Percentiles rank a stretch among this genome's conserved stretches.
Evolutionary conservation across 106 monocot genomes (phyloP).

Genomic region (Iris macrosiphon): DNA sequence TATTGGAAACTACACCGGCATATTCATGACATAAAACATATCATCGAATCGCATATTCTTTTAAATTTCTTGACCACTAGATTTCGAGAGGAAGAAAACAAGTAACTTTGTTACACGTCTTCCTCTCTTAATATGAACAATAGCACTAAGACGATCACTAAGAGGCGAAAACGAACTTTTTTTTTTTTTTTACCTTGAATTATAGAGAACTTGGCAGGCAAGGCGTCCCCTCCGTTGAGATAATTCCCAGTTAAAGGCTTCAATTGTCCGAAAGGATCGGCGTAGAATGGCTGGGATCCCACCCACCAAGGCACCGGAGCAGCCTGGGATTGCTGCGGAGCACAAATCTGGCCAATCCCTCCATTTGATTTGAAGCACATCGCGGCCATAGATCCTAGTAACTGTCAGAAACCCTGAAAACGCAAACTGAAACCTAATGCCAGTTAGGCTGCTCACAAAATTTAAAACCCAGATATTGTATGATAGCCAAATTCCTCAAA

Average conservation of each 20-base stretch:
- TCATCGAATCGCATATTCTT: too few relatives aligned
- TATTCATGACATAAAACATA: too few relatives aligned
- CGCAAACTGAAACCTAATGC: not conserved
- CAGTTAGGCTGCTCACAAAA: not conserved
- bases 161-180: too few relatives aligned
- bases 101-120: too few relatives aligned
- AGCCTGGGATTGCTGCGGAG: constrained; percentile 1
- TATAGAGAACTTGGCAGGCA: constrained; percentile 1
- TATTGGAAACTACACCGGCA: too few relatives aligned
- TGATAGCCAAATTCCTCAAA: not conserved
- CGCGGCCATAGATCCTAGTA: constrained; percentile 1
- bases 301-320: constrained; percentile 5
- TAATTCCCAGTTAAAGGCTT: not conserved
- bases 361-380: constrained; percentile 7
- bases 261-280: not conserved
- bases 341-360: constrained; percentile 2
- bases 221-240: not conserved
- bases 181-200: constrained; percentile 16
- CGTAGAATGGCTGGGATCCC: not conserved
- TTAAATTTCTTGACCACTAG: too few relatives aligned
- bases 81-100: too few relatives aligned
- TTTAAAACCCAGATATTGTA: not conserved
- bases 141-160: too few relatives aligned
- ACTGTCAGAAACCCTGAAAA: not conserved
- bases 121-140: too few relatives aligned